Percentiles rank a stretch among this genome's conserved stretches.
These are phyloP conservation scores for Aschersonia sp. DNA, from an alignment of 2,329 filamentous ascomycete genomes.

Conservation along the genomic window DNA sequence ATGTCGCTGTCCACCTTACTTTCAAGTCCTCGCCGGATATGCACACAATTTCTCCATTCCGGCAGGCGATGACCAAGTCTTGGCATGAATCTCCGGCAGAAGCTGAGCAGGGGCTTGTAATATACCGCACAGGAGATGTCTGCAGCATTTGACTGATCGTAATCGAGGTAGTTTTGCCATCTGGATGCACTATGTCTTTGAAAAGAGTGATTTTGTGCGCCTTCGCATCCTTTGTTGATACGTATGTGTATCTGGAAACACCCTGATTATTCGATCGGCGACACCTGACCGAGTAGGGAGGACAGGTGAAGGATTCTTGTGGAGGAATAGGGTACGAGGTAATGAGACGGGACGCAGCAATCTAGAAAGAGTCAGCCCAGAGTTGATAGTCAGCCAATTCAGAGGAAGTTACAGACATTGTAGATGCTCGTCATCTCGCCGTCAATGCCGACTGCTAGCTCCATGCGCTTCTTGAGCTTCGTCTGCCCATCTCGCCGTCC, in stretches of 20 bases:
- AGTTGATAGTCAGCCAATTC: too few species aligned
- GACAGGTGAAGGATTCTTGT: constrained; percentile 48
- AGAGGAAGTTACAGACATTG: constrained; percentile 27
- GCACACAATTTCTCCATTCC: constrained; percentile 46
- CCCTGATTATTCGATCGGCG: constrained; percentile 31
- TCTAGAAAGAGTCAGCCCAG: constrained; percentile 21
- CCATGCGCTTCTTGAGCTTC: constrained; percentile 44
- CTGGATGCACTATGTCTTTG: constrained; percentile 37
- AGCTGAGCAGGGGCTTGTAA: constrained; percentile 17
- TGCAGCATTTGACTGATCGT: constrained; percentile 29
- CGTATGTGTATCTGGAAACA: constrained; percentile 45
- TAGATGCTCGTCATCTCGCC: constrained; percentile 53
- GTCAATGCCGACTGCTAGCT: constrained; percentile 49
- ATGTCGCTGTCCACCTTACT: constrained; percentile 19
- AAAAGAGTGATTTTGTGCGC: constrained; percentile 42
- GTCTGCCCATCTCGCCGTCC: constrained; percentile 42
- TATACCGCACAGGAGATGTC: constrained; percentile 18
- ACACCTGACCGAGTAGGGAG: constrained; percentile 42
- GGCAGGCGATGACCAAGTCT: constrained; percentile 39
- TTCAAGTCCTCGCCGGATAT: constrained; percentile 38
- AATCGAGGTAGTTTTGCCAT: constrained; percentile 37
- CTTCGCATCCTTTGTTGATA: constrained; percentile 34
- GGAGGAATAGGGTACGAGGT: constrained; percentile 55
- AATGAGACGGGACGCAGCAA: constrained; percentile 44
- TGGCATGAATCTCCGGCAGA: constrained; percentile 12